Conservation (phyloP, 805 yeast species). For the Cyberlindnera sargentensis region DNA sequence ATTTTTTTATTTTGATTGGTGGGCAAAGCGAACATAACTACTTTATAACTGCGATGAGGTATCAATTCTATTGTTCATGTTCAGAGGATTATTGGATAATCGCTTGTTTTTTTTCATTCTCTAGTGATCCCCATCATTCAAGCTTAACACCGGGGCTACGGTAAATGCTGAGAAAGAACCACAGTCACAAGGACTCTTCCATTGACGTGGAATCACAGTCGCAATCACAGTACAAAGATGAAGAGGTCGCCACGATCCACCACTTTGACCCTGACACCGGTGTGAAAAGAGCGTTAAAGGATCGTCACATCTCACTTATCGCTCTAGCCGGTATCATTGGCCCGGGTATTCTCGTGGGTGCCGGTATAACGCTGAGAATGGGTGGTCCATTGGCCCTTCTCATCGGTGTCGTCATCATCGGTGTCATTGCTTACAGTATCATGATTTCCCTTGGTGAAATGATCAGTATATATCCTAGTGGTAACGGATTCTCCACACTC, state of each 20-base stretch:
- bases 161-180: too few species aligned
- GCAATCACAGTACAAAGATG: too few species aligned
- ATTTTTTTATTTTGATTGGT: too few species aligned
- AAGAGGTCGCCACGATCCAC: background rate
- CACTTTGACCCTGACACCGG: conserved; percentile 20
- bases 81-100: too few species aligned
- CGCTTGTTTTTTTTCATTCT: too few species aligned
- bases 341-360: conserved; percentile 51
- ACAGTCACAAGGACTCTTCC: too few species aligned
- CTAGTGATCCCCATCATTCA: too few species aligned
- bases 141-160: too few species aligned
- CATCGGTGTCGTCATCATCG: conserved; percentile 43
- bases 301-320: conserved; percentile 43
- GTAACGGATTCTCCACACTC: conserved; percentile 39
- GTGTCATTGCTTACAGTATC: conserved; percentile 46
- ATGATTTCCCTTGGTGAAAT: conserved; percentile 54
- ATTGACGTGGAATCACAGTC: too few species aligned
- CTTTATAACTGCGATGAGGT: too few species aligned
- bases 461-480: conserved; percentile 46
- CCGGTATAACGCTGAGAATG: conserved; percentile 41
- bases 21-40: too few species aligned
- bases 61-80: too few species aligned
- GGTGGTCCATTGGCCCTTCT: conserved; percentile 48
- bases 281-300: conserved; percentile 40
- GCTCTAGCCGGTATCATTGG: conserved; percentile 56